Percentiles rank a stretch among this genome's conserved stretches.
Evolutionary conservation across 2,329 filamentous ascomycete species (phyloP).

Genomic region (Fragosphaeria purpurea): DNA sequence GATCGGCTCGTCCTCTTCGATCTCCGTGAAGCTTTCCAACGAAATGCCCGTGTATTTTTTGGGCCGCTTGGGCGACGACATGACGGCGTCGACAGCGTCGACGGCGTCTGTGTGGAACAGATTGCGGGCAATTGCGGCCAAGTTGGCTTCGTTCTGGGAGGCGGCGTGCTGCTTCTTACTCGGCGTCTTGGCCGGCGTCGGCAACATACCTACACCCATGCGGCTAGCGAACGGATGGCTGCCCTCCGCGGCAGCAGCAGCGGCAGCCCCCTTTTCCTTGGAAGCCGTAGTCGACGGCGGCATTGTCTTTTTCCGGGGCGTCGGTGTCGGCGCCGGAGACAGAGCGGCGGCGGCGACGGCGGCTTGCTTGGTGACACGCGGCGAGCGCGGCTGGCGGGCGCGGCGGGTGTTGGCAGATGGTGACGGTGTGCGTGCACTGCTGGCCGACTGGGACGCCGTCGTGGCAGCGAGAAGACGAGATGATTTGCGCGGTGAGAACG

Average conservation of each 20-base stretch:
- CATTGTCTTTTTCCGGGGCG: constrained; percentile 42
- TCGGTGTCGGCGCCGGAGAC: constrained; percentile 31
- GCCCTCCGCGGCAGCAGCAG: constrained; percentile 27
- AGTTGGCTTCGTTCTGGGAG: constrained; percentile 38
- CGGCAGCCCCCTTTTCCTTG: constrained; percentile 24
- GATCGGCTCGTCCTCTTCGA: constrained; percentile 50
- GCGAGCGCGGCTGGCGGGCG: constrained; percentile 19
- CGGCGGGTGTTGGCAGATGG: constrained; percentile 24
- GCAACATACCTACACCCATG: constrained; percentile 46
- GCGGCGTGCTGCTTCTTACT: constrained; percentile 45
- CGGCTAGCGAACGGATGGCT: constrained; percentile 19
- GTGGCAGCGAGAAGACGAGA: constrained; percentile 52
- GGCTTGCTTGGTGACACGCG: constrained; percentile 16
- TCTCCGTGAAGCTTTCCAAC: constrained; percentile 47
- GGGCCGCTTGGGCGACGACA: constrained; percentile 37
- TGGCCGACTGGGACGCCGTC: constrained; percentile 12
- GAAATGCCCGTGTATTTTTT: constrained; percentile 47
- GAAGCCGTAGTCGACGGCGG: constrained; percentile 32
- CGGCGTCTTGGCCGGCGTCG: constrained; percentile 70
- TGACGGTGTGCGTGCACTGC: constrained; percentile 40
- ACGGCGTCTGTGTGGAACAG: constrained; percentile 48
- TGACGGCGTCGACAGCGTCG: constrained; percentile 43
- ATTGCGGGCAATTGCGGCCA: constrained; percentile 48
- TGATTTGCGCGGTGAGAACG: constrained; percentile 62
- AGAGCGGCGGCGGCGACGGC: constrained; percentile 3